These are phyloP conservation scores for Darksidea phi DNA, from an alignment of 495 filamentous ascomycete genomes.

Conservation along the genomic window DNA sequence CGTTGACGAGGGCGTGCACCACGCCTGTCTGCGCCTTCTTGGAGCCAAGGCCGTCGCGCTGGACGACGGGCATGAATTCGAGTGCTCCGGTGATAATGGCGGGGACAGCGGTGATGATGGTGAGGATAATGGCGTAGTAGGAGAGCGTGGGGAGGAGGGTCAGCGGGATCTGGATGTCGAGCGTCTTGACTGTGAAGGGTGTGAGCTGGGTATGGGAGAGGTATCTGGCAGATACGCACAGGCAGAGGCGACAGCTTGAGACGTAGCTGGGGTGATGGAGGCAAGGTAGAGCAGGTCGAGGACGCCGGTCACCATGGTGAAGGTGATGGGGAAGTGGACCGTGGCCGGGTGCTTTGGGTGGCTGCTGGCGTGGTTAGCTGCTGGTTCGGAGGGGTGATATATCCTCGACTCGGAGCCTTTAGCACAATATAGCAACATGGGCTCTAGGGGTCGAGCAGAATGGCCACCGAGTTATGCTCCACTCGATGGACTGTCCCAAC, in stretches of 20 bases:
- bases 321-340: slow-evolving; percentile 43
- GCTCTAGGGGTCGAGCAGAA: no score
- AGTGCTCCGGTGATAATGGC: slow-evolving; percentile 14
- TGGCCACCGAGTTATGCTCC: no score
- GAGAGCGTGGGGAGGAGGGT: slow-evolving; percentile 18
- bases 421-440: no score
- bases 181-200: slow-evolving; percentile 9
- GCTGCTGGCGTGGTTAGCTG: slow-evolving; percentile 9
- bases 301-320: slow-evolving; percentile 36
- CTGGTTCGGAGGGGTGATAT: no score
- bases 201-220: not conserved
- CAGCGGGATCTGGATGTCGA: slow-evolving; percentile 15
- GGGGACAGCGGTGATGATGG: slow-evolving; percentile 25
- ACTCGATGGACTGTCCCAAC: no score
- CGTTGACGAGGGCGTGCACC: slow-evolving; percentile 25
- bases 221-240: not conserved
- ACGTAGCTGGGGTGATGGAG: slow-evolving; percentile 18
- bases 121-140: slow-evolving; percentile 31
- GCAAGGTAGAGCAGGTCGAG: slow-evolving; percentile 37
- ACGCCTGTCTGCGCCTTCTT: slow-evolving; percentile 23
- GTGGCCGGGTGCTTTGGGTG: slow-evolving; percentile 42
- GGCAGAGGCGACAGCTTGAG: slow-evolving; percentile 16
- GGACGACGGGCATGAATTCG: slow-evolving; percentile 26
- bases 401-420: no score
- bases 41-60: slow-evolving; percentile 26